Base-by-base conservation (phyloP, 2,329 filamentous ascomycete genomes). In the Lachnellula suecica region DNA sequence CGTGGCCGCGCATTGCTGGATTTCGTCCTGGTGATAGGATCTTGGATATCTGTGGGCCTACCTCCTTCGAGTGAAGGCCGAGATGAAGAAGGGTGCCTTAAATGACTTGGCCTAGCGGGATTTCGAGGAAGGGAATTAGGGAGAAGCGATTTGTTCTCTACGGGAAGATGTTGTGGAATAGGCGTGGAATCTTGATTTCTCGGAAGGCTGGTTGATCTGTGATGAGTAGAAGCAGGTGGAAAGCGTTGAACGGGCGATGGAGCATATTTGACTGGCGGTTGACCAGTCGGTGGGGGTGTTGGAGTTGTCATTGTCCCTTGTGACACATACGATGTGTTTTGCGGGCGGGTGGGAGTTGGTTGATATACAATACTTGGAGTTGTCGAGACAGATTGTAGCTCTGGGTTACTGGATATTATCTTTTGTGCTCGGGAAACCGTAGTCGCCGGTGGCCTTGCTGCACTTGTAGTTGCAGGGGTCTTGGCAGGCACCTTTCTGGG, bases 301-400 rank as follows among this genome's bases (percentile, higher is more conserved):
- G 84, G 80, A 10, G 75, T 79, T 3, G 91, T 96, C 85, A 94
- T 93, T 0, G 91, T 95, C 11, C 91, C 91, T 51, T 83, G 87
- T 9, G 85, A 88, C 8, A 85, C 79, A 77, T 67, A 67, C 7
- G 58, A 56, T 11, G 44, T 58, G 19, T 86, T 79, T 40, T 65
- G 51, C 44, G 80, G 72, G 45, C 63, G 59, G 44, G 58, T 62
- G 19, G 65, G 65, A 13, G 63, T 64, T 46, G 66, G 64, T 41
- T 66, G 61, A 43, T 67, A 62, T 4, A 66, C 61, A 22, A 62
- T 41, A 44, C 38, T 49, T 27, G 57, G 73, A 59, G 75, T 72
- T 29, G 83, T 77, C 38, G 73, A 70, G 25, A 59, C 63, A 17
- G 63, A 60, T 60, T 81, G 79, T 4, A 85, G 71, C 59, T 85